Evolutionary conservation across 441 rosid genomes (phyloP).

Genomic region (Gossypium gossypioides): DNA sequence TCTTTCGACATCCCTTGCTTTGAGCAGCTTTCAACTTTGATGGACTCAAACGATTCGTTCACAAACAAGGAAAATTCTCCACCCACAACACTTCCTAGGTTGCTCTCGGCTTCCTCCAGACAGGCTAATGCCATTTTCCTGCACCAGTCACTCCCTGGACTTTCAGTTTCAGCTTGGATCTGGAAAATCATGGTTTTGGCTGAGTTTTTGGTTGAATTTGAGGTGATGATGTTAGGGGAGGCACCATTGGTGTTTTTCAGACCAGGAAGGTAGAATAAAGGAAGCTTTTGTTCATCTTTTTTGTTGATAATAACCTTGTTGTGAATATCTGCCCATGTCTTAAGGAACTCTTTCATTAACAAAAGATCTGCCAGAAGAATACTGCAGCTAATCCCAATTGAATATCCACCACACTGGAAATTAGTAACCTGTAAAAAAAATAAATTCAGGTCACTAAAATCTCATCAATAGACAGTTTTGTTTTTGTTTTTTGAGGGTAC

Average conservation of each 20-base stretch:
- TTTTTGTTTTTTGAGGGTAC: constrained; percentile 8
- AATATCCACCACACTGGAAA: constrained; percentile 75
- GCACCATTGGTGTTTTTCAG: constrained; percentile 15
- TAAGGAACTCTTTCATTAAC: constrained; percentile 33
- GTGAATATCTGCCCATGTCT: constrained; percentile 53
- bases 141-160: constrained; percentile 7
- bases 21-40: constrained; percentile 28
- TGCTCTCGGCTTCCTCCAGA: constrained; percentile 26
- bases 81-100: constrained; percentile 14
- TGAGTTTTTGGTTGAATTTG: constrained; percentile 27
- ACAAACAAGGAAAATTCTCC: constrained; percentile 28
- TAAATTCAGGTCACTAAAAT: neutral
- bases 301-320: constrained; percentile 19
- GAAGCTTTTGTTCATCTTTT: constrained; percentile 18
- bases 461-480: neutral
- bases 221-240: neutral
- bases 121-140: constrained; percentile 21
- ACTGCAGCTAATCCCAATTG: constrained; percentile 74
- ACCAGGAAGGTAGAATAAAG: constrained; percentile 46
- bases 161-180: neutral
- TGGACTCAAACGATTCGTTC: constrained; percentile 26
- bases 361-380: constrained; percentile 51
- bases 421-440: constrained; percentile 47
- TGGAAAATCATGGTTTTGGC: constrained; percentile 27
- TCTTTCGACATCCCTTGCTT: constrained; percentile 15